A percentile compares a stretch with the other conserved stretches of the same genome.
These are phyloP conservation scores for Pestalotiopsis sp. DNA, from an alignment of 2,329 filamentous ascomycete species.

Conservation along the genomic window DNA sequence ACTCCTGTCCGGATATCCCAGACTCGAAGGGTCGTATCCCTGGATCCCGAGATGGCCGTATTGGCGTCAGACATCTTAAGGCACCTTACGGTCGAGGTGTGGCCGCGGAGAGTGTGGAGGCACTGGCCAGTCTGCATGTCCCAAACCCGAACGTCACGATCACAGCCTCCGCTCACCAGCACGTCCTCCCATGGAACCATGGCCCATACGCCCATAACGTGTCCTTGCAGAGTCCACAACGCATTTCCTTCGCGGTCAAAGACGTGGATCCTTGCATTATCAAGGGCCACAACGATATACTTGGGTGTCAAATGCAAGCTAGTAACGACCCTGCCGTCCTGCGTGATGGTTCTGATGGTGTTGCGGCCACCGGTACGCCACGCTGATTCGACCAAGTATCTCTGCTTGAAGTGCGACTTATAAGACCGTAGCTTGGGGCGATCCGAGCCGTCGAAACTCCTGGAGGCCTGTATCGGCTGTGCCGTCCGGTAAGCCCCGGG, in stretches of 20 bases:
- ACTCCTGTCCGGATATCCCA: conserved; percentile 91
- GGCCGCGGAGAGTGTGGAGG: conserved; percentile 83
- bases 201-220: conserved; percentile 99
- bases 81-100: conserved; percentile 95
- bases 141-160: conserved; percentile 96
- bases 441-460: conserved; percentile 13
- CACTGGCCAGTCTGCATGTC: conserved; percentile 85
- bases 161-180: conserved; percentile 93
- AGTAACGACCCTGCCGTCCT: conserved; percentile 95
- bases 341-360: conserved; percentile 85
- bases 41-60: conserved; percentile 93
- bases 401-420: conserved; percentile 96
- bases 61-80: conserved; percentile 95
- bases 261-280: conserved; percentile 98
- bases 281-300: conserved; percentile 95
- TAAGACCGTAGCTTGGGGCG: conserved; percentile 78
- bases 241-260: conserved; percentile 91
- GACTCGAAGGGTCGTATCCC: conserved; percentile 91
- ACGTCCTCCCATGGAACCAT: conserved; percentile 98
- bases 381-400: conserved; percentile 94
- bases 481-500: conserved; percentile 43
- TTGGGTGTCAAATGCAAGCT: conserved; percentile 92
- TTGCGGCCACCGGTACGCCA: conserved; percentile 92
- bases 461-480: background rate
- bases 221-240: conserved; percentile 86